phyloP scores from a whole-genome alignment of 2,329 filamentous ascomycete species.

The Nannizzia gypsea region DNA sequence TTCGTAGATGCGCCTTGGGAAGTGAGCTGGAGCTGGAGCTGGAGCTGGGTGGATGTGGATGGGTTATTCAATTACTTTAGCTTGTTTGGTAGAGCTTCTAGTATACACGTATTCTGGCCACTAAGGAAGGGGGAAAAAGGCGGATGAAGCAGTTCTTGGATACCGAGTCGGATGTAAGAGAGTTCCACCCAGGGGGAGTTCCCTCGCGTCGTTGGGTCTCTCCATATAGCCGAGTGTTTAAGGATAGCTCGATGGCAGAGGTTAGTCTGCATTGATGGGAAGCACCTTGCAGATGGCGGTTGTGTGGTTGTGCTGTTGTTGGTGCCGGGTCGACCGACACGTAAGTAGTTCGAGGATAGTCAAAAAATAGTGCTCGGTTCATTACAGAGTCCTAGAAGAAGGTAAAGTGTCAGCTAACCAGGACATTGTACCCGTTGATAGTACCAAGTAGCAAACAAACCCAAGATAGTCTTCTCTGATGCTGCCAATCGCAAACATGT shows the following conservation, averaged over 20 bases:
- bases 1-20: not conserved
- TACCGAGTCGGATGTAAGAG: not conserved
- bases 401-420: constrained; percentile 4
- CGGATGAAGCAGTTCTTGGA: not conserved
- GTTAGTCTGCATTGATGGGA: not conserved
- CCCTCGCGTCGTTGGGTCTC: not conserved
- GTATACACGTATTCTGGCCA: not conserved
- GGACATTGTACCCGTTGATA: not conserved
- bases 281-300: too few species aligned
- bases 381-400: constrained; percentile 10
- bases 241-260: not conserved
- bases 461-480: constrained; percentile 64
- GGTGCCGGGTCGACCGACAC: not conserved
- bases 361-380: not conserved
- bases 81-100: not conserved
- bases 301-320: too few species aligned
- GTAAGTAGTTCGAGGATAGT: not conserved
- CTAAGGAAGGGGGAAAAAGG: not conserved
- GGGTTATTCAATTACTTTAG: not conserved
- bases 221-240: not conserved
- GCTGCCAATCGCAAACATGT: constrained; percentile 93
- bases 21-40: too few species aligned
- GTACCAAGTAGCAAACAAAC: constrained; percentile 22
- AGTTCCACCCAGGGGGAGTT: not conserved
- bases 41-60: not conserved